phyloP scores from a whole-genome alignment of 1,284 basidiomycete genomes.

The Austroboletus novae-zelandiae region DNA sequence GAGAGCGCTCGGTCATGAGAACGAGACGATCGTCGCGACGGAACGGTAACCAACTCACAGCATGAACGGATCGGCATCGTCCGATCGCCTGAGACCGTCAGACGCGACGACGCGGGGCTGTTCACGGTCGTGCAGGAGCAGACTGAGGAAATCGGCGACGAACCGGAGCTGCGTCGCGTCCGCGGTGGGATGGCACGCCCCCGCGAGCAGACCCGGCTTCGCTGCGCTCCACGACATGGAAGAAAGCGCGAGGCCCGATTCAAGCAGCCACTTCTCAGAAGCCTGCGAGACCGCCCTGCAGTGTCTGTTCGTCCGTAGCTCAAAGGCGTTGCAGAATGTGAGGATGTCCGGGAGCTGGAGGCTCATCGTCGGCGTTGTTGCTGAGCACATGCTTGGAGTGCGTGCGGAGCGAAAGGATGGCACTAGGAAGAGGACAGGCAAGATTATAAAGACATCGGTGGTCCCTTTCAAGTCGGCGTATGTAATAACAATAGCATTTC shows the following conservation, averaged over 20 bases:
- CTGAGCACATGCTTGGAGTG: not conserved
- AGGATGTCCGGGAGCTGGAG: slow-evolving; percentile 61
- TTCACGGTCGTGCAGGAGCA: slow-evolving; percentile 38
- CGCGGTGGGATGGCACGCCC: slow-evolving; percentile 55
- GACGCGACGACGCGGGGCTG: not conserved
- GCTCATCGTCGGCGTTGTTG: slow-evolving; percentile 31
- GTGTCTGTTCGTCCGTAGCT: slow-evolving; percentile 51
- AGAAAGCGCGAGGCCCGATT: slow-evolving; percentile 19
- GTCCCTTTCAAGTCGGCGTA: not conserved
- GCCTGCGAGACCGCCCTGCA: slow-evolving; percentile 44
- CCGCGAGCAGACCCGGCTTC: slow-evolving; percentile 53
- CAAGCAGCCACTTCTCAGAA: slow-evolving; percentile 47
- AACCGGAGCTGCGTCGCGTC: slow-evolving; percentile 54
- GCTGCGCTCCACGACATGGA: slow-evolving; percentile 32
- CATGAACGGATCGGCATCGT: slow-evolving; percentile 10
- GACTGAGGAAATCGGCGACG: slow-evolving; percentile 48
- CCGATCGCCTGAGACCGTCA: not conserved
- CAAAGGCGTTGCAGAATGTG: slow-evolving; percentile 41
- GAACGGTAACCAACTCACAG: slow-evolving; percentile 19
- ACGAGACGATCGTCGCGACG: slow-evolving; percentile 8
- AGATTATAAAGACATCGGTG: too few species aligned
- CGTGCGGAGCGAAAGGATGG: not conserved
- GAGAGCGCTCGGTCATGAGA: not conserved
- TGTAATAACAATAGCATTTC: slow-evolving; percentile 15
- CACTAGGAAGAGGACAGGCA: too few species aligned